Percentiles rank a stretch among this genome's conserved stretches.
phyloP scores from a whole-genome alignment of 2,329 filamentous ascomycete genomes.

The Fusarium sp. region DNA sequence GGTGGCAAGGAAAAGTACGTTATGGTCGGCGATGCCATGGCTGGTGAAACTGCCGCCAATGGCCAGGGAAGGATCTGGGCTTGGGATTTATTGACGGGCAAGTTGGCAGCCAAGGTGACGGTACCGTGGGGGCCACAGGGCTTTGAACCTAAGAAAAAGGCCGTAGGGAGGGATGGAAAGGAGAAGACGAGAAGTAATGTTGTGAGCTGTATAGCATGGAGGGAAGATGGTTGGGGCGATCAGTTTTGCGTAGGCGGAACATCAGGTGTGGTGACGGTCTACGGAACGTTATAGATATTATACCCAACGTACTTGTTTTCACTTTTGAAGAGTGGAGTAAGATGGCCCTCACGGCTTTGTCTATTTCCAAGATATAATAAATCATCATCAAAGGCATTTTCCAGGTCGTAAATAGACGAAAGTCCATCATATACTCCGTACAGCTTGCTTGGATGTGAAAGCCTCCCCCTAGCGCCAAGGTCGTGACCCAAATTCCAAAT shows the following conservation, averaged over 20 bases:
- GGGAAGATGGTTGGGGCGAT: conserved; percentile 73
- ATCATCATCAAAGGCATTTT: conserved; percentile 37
- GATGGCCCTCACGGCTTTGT: conserved; percentile 5
- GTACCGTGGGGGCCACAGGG: conserved; percentile 71
- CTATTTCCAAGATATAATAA: conserved; percentile 11
- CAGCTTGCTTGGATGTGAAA: conserved; percentile 25
- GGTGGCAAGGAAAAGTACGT: conserved; percentile 84
- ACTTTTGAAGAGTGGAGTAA: not conserved
- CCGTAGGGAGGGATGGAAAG: conserved; percentile 72
- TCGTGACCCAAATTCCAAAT: conserved; percentile 16
- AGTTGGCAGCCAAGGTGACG: conserved; percentile 73
- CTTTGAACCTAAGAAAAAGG: conserved; percentile 64
- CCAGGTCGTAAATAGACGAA: conserved; percentile 31
- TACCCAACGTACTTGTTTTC: conserved; percentile 2
- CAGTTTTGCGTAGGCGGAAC: conserved; percentile 78
- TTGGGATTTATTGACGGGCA: conserved; percentile 88
- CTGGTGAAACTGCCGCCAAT: conserved; percentile 43
- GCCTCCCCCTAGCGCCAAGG: conserved; percentile 43
- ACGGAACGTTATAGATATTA: conserved; percentile 59
- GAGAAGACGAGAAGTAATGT: conserved; percentile 73
- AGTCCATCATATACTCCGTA: conserved; percentile 28
- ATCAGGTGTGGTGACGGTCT: conserved; percentile 76
- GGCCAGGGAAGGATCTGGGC: conserved; percentile 77
- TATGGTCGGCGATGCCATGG: conserved; percentile 83
- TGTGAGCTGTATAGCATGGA: conserved; percentile 75